Evolutionary conservation across 148 eudicot genomes (phyloP).

Genomic region (Dianthus caryophyllus): DNA sequence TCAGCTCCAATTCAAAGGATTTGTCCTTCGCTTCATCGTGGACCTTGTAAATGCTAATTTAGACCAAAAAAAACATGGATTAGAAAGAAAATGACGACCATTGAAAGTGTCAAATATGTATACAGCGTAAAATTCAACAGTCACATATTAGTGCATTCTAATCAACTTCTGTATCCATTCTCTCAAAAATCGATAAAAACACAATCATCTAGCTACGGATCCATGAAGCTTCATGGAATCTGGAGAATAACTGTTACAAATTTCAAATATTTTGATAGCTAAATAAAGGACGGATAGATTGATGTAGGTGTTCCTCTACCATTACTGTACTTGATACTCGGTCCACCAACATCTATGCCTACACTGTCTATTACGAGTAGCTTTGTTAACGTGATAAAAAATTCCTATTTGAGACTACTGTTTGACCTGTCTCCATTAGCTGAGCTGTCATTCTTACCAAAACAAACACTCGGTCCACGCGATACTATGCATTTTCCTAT

Average conservation of each 20-base stretch:
- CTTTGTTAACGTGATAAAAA: too few relatives aligned
- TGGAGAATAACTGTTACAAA: neutral
- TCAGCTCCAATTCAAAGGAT: constrained; percentile 93
- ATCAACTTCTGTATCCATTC: too few relatives aligned
- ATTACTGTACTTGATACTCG: neutral
- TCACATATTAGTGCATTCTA: neutral
- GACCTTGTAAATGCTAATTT: constrained; percentile 84
- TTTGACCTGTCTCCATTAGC: too few relatives aligned
- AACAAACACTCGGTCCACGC: too few relatives aligned
- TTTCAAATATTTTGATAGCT: neutral
- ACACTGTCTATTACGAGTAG: too few relatives aligned
- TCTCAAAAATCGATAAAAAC: neutral
- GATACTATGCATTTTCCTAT: too few relatives aligned
- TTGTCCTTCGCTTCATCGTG: constrained; percentile 99
- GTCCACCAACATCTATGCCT: too few relatives aligned
- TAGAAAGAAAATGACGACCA: neutral
- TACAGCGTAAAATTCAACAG: neutral
- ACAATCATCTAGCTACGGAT: neutral
- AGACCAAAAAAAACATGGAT: neutral
- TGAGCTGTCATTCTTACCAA: too few relatives aligned
- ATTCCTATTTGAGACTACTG: too few relatives aligned
- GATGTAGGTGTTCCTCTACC: neutral
- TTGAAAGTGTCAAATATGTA: neutral
- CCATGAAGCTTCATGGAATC: neutral
- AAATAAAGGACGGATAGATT: neutral